These are phyloP conservation scores for Acrodontium crateriforme DNA, from an alignment of 2,329 filamentous ascomycete species.

Conservation along the genomic window DNA sequence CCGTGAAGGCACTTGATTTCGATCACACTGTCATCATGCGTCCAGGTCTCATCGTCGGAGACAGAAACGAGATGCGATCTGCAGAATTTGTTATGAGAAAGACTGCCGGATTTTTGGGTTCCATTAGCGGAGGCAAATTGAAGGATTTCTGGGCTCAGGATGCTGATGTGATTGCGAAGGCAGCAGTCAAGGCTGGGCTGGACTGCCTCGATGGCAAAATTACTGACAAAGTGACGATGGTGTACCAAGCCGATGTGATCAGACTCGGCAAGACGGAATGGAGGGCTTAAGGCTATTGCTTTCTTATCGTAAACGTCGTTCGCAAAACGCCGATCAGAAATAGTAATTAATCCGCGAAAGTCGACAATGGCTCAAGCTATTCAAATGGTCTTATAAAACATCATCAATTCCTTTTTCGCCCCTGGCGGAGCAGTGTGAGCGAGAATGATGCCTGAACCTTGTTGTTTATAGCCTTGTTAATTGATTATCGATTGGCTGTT, in stretches of 20 bases:
- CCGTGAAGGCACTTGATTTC: constrained; percentile 57
- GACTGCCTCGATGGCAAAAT: constrained; percentile 38
- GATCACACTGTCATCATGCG: constrained; percentile 61
- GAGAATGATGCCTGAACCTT: no score
- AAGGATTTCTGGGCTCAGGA: constrained; percentile 63
- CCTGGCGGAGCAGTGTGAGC: no score
- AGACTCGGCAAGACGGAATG: constrained; percentile 46
- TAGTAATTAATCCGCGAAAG: no score
- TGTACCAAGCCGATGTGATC: constrained; percentile 51
- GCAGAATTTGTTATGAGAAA: constrained; percentile 44
- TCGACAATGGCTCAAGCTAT: no score
- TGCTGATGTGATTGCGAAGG: constrained; percentile 54
- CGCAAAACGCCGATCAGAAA: neutral
- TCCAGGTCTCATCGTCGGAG: constrained; percentile 64
- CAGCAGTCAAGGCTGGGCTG: constrained; percentile 47
- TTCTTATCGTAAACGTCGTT: neutral
- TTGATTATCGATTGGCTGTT: no score
- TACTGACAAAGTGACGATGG: constrained; percentile 46
- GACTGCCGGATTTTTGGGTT: constrained; percentile 43
- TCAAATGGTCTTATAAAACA: no score
- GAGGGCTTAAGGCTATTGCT: constrained; percentile 14
- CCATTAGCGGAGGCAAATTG: constrained; percentile 34
- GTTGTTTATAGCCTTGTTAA: no score
- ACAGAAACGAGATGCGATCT: constrained; percentile 43
- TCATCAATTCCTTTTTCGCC: no score